Conservation (phyloP, 441 rosid genomes). For the Corymbia calophylla region DNA sequence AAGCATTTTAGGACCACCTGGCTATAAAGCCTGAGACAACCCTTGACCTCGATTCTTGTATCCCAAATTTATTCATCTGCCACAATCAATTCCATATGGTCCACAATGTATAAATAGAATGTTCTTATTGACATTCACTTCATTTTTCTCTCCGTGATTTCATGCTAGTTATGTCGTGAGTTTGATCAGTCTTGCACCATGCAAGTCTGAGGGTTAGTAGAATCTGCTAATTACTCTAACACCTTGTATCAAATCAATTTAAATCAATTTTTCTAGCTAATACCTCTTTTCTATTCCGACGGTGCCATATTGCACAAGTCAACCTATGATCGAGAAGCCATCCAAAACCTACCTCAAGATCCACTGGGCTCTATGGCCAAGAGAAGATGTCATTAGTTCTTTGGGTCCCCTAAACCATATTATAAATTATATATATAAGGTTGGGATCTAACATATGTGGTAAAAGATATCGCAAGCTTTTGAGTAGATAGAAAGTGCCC, state of each 20-base stretch:
- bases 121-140: background rate
- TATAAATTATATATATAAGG: background rate
- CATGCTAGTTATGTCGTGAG: background rate
- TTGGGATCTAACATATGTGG: background rate
- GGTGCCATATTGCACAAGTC: background rate
- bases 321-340: background rate
- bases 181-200: background rate
- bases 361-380: background rate
- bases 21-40: background rate
- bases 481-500: background rate
- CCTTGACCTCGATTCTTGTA: background rate
- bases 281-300: background rate
- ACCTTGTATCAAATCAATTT: background rate
- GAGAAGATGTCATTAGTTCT: background rate
- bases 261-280: background rate
- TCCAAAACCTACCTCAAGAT: background rate
- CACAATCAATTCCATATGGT: constrained; percentile 7
- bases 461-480: background rate
- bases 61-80: constrained; percentile 6
- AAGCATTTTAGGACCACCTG: background rate
- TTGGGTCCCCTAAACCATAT: background rate
- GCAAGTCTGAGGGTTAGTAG: background rate
- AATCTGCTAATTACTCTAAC: background rate
- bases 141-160: background rate
- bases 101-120: background rate